Base-by-base conservation (phyloP, 1,284 basidiomycete species). In the Melampsora occidentalis region DNA sequence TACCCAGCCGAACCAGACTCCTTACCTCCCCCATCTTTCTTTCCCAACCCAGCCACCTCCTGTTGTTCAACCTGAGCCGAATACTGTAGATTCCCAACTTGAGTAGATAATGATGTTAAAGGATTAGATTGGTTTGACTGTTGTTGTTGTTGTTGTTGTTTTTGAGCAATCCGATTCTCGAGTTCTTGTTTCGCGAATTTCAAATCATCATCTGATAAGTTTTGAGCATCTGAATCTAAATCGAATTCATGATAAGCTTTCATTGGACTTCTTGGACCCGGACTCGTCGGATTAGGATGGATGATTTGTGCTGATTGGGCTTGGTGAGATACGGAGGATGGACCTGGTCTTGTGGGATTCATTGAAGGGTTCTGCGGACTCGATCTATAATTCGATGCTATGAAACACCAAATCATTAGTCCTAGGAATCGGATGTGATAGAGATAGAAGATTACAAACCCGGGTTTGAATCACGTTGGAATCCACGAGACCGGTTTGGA, bases 281-380 rank as follows among this genome's bases (percentile, higher is more conserved):
- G 35, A 39, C 1, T 39, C 10, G 6, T 2, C 2, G 35, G 9
- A 16, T 9, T 14, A 16, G 42, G 42, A 46, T 46, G 9, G 14
- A 46, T 46, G 42, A 46, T 9, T 14, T 46, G 42, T 14, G 42
- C 10, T 1, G 42, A 46, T 46, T 46, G 42, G 14, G 69, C 59
- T 71, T 71, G 69, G n/a, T 71, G 69, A 33, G 69, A 71, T 3
- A 71, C 42, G 12, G 69, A n/a, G 12, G 69, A 71, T 4, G 69
- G 69, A 25, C 69, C 69, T 20, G 69, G 69, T 9, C 39, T 57
- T 10, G 69, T 53, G 0, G 69, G 39, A 28, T 71, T 39, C 22
- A 59, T 71, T 14, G 3, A 16, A n/a, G 2, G 28, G 39, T 51
- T 25, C n/a, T 12, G 1, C 28, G 28, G 25, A 28, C 5, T 18